Evolutionary conservation across 1,284 basidiomycete genomes (phyloP).

Genomic region (Cryptococcus sp.): DNA sequence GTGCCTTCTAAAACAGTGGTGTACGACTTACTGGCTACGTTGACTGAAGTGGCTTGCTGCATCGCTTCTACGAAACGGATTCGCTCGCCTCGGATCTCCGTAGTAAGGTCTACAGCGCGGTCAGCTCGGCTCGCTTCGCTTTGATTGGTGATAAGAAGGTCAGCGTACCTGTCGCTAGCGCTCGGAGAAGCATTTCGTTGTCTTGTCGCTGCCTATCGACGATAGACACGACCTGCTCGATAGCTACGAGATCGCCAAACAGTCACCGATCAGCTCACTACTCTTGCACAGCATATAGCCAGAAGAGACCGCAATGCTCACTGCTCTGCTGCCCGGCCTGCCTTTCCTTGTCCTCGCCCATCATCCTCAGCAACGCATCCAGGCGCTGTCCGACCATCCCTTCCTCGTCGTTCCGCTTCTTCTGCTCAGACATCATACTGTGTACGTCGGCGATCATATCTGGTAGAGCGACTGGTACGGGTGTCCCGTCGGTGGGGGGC

Average conservation of each 20-base stretch:
- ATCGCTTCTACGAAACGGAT: slow-evolving; percentile 84
- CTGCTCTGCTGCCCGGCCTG: slow-evolving; percentile 31
- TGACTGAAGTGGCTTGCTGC: slow-evolving; percentile 83
- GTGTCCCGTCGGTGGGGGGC: slow-evolving; percentile 13
- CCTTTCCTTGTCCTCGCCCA: slow-evolving; percentile 45
- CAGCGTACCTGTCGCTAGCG: slow-evolving; percentile 63
- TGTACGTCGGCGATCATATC: slow-evolving; percentile 43
- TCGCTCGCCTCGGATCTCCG: slow-evolving; percentile 78
- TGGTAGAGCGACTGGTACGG: slow-evolving; percentile 17
- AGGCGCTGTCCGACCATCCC: slow-evolving; percentile 38
- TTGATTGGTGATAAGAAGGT: neutral
- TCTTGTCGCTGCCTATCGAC: slow-evolving; percentile 69
- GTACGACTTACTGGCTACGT: slow-evolving; percentile 69
- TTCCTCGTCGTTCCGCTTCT: slow-evolving; percentile 29
- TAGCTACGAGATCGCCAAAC: slow-evolving; percentile 47
- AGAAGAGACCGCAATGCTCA: slow-evolving; percentile 10
- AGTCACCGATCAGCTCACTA: neutral
- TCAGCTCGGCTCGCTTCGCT: neutral
- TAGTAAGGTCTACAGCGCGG: slow-evolving; percentile 63
- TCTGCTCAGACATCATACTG: slow-evolving; percentile 46
- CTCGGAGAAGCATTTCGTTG: slow-evolving; percentile 66
- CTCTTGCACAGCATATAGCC: neutral
- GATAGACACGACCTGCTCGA: slow-evolving; percentile 62
- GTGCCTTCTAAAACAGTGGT: neutral
- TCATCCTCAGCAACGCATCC: slow-evolving; percentile 42